A percentile compares a stretch with the other conserved stretches of the same genome.
Conservation (phyloP, 2,329 filamentous ascomycete genomes). For the Leptographium flavum region DNA sequence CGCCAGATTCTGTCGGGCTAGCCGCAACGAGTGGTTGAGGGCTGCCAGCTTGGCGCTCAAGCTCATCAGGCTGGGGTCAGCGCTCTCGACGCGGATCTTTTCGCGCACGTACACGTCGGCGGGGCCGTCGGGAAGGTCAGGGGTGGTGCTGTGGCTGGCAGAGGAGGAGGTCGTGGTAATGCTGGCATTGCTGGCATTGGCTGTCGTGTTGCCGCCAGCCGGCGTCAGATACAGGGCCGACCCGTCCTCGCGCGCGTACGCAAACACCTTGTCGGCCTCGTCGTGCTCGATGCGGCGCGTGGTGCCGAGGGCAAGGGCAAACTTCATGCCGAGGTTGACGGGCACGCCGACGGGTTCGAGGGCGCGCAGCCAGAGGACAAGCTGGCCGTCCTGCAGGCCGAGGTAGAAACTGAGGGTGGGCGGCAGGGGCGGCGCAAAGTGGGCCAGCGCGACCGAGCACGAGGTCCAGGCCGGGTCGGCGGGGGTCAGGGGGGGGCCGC, state of each 20-base stretch:
- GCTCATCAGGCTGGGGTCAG: constrained; percentile 75
- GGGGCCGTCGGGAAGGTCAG: constrained; percentile 23
- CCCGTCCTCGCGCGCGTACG: constrained; percentile 29
- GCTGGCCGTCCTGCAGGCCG: constrained; percentile 51
- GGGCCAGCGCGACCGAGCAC: constrained; percentile 25
- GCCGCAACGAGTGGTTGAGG: constrained; percentile 55
- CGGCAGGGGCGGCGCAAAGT: constrained; percentile 36
- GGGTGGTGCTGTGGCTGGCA: background rate
- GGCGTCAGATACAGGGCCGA: constrained; percentile 7
- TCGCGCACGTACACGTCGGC: constrained; percentile 74
- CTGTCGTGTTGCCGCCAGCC: no score
- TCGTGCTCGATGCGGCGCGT: constrained; percentile 55
- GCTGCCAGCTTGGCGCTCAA: constrained; percentile 72
- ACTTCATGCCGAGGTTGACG: constrained; percentile 48
- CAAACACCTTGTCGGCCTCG: constrained; percentile 66
- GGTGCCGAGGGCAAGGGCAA: constrained; percentile 55
- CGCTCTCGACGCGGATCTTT: constrained; percentile 77
- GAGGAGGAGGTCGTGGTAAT: no score
- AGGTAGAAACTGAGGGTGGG: constrained; percentile 61
- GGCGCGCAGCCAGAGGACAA: constrained; percentile 56
- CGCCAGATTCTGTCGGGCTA: constrained; percentile 57
- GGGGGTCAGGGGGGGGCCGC: constrained; percentile 33
- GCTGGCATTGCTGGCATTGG: no score
- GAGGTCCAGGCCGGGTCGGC: constrained; percentile 29
- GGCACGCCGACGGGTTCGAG: constrained; percentile 53